Conservation (phyloP, 1,139 yeast genomes). For the Suhomyces maxii region DNA sequence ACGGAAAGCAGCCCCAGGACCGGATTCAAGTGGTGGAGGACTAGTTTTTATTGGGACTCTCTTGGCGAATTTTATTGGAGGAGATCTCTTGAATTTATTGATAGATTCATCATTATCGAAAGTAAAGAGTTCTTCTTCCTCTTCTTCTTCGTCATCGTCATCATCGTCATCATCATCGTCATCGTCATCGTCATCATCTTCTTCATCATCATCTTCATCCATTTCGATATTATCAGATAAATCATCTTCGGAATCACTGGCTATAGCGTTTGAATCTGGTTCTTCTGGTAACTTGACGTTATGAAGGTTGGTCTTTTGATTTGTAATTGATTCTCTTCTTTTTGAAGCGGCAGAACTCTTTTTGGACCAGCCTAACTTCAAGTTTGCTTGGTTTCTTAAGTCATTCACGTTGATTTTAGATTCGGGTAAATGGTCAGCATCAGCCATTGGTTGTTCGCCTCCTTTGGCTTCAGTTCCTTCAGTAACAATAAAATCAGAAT, state of each 20-base stretch:
- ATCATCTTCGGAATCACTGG: conserved; percentile 48
- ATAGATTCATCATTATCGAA: conserved; percentile 44
- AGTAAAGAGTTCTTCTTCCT: conserved; percentile 39
- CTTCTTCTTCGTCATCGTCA: conserved; percentile 23
- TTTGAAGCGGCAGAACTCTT: conserved; percentile 20
- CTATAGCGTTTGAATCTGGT: conserved; percentile 27
- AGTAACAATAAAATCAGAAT: conserved; percentile 49
- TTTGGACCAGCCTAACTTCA: conserved; percentile 49
- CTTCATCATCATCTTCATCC: conserved; percentile 23
- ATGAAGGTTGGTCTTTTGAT: conserved; percentile 45
- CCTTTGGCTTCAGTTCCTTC: conserved; percentile 41
- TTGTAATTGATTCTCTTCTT: conserved; percentile 60
- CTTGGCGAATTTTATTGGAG: conserved; percentile 46
- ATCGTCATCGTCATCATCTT: conserved; percentile 25
- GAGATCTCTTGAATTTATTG: conserved; percentile 25
- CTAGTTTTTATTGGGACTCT: conserved; percentile 45
- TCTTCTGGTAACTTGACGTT: conserved; percentile 47
- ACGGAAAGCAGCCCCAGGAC: conserved; percentile 5
- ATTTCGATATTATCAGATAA: conserved; percentile 14
- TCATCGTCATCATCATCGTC: conserved; percentile 21
- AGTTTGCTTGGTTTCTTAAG: conserved; percentile 40
- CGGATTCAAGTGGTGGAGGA: conserved; percentile 40
- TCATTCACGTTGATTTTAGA: conserved; percentile 31
- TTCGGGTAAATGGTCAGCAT: conserved; percentile 2
- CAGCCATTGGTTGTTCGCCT: conserved; percentile 8